These are phyloP conservation scores for Ceratocystis papillata DNA, from an alignment of 2,329 filamentous ascomycete genomes.

Conservation along the genomic window DNA sequence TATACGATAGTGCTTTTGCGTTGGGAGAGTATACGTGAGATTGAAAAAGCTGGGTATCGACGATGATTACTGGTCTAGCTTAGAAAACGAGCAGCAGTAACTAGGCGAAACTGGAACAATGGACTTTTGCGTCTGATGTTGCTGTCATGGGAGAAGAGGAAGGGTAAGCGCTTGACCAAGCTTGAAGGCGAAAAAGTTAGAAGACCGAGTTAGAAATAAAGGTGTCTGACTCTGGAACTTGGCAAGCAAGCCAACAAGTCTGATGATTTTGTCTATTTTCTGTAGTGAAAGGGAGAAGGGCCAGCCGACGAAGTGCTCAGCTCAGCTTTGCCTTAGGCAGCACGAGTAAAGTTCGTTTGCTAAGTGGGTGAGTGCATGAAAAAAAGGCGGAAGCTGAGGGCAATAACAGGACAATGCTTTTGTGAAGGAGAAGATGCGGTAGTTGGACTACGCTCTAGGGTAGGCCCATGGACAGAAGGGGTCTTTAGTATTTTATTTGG, in stretches of 20 bases:
- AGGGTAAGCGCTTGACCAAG: neutral
- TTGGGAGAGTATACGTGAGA: too few species aligned
- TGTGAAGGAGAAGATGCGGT: neutral
- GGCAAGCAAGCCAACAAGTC: neutral
- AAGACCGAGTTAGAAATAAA: neutral
- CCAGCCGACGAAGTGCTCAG: neutral
- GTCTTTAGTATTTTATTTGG: neutral
- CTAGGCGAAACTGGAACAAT: neutral
- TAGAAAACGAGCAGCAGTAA: neutral
- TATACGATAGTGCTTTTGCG: too few species aligned
- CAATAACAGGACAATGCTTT: neutral
- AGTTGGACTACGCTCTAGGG: neutral
- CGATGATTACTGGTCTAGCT: too few species aligned
- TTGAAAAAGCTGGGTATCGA: too few species aligned
- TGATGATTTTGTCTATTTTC: neutral
- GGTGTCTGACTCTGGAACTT: neutral
- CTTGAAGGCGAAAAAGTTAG: neutral
- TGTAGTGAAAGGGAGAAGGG: neutral
- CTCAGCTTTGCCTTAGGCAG: neutral
- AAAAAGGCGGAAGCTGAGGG: neutral
- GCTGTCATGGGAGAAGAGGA: neutral
- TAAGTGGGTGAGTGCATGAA: neutral
- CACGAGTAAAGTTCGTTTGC: neutral
- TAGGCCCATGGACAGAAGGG: too few species aligned
- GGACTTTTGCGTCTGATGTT: neutral